Conservation (phyloP, 1,284 basidiomycete species). For the Papiliotrema terrestris region DNA sequence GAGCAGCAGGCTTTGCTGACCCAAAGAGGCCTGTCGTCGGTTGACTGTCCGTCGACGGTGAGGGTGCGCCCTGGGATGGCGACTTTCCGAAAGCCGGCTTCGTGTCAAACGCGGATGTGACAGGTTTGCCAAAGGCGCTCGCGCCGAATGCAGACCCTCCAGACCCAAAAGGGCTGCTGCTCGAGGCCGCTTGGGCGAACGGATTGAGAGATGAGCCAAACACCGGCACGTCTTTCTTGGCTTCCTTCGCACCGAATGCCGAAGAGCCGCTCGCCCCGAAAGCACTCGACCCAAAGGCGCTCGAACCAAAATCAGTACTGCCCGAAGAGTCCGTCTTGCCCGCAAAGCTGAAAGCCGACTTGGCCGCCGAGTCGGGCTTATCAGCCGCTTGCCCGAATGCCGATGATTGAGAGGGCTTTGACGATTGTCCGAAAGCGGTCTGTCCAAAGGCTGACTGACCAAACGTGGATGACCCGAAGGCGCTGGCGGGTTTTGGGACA, state of each 20-base stretch:
- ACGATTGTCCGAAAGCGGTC: background rate
- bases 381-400: background rate
- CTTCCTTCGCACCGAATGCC: too few relatives aligned
- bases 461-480: constrained; percentile 4
- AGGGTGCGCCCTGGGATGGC: background rate
- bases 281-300: constrained; percentile 7
- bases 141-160: constrained; percentile 4
- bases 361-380: too few relatives aligned
- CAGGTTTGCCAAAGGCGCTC: constrained; percentile 9
- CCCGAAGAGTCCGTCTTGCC: background rate
- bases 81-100: background rate
- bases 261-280: background rate
- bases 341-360: constrained; percentile 7
- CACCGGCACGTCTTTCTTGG: too few relatives aligned
- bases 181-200: background rate
- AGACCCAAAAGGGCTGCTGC: background rate
- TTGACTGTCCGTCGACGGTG: background rate
- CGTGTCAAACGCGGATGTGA: background rate
- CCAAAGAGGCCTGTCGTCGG: background rate
- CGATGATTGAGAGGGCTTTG: background rate
- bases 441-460: constrained; percentile 9
- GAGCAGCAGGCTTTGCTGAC: background rate
- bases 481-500: background rate
- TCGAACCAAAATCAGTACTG: background rate
- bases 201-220: background rate